Conservation (phyloP, 352 stramenopile species). For the Phytophthora rubi region DNA sequence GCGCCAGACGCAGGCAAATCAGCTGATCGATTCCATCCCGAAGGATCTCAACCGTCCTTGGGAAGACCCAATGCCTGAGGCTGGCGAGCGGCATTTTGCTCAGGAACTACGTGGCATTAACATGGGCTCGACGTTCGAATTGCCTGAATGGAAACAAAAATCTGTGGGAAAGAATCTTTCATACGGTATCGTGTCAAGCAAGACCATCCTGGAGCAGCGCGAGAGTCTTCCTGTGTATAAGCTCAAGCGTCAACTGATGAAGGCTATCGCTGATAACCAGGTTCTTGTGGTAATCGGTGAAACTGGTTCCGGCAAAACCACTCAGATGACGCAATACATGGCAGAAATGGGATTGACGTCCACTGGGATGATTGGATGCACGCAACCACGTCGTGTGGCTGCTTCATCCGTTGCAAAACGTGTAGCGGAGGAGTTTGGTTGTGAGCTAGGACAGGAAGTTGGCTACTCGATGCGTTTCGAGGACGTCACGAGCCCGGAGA, state of each 20-base stretch:
- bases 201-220: constrained; percentile 97
- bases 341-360: constrained; percentile 97
- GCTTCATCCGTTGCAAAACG: constrained; percentile 98
- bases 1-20: constrained; percentile 96
- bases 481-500: constrained; percentile 89
- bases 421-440: constrained; percentile 97
- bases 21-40: constrained; percentile 96
- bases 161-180: constrained; percentile 96
- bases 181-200: constrained; percentile 96
- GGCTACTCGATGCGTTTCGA: constrained; percentile 94
- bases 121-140: constrained; percentile 88
- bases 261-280: constrained; percentile 96
- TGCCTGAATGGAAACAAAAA: constrained; percentile 98
- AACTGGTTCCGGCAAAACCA: constrained; percentile 99
- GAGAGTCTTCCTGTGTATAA: constrained; percentile 97
- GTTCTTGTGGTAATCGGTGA: constrained; percentile 99
- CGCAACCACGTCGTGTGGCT: constrained; percentile 97
- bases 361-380: constrained; percentile 97
- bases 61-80: constrained; percentile 98
- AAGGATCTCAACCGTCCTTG: constrained; percentile 99
- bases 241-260: constrained; percentile 96
- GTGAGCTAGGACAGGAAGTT: constrained; percentile 92
- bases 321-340: constrained; percentile 99
- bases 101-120: constrained; percentile 95
- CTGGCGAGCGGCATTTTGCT: constrained; percentile 97